Percentiles rank a stretch among this genome's conserved stretches.
These are phyloP conservation scores for Fusarium veterinarium DNA, from an alignment of 2,329 filamentous ascomycete genomes.

Conservation along the genomic window DNA sequence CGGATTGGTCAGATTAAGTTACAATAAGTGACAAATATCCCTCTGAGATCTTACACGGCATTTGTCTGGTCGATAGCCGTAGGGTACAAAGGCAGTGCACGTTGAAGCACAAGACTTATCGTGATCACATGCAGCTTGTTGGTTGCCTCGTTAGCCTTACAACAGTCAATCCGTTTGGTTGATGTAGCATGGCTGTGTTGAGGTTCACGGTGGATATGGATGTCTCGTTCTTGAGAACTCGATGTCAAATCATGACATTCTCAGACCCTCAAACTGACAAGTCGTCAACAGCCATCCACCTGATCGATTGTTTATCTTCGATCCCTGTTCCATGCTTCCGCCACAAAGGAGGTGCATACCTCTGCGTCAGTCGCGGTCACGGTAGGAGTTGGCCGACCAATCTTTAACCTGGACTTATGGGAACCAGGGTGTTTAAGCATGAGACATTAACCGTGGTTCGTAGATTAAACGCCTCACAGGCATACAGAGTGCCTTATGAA, in stretches of 20 bases:
- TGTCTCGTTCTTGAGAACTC: conserved; percentile 9
- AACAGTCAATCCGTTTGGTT: conserved; percentile 10
- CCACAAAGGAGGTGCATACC: conserved; percentile 16
- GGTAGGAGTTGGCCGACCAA: conserved; percentile 2
- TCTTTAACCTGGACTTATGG: background rate
- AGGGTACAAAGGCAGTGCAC: conserved; percentile 31
- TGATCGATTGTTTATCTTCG: background rate
- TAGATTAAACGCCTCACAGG: background rate
- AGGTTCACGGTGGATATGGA: conserved; percentile 19
- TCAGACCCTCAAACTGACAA: conserved; percentile 6
- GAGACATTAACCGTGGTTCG: conserved; percentile 4
- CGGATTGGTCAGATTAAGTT: background rate
- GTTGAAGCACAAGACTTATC: conserved; percentile 2
- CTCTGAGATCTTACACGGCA: background rate
- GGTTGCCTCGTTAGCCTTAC: conserved; percentile 11
- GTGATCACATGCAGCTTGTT: background rate
- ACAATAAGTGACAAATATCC: conserved; percentile 1
- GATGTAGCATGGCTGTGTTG: conserved; percentile 13
- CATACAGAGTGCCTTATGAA: conserved; percentile 14
- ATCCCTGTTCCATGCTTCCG: conserved; percentile 9
- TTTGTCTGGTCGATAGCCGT: conserved; percentile 6
- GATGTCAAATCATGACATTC: conserved; percentile 15
- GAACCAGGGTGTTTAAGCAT: conserved; percentile 1
- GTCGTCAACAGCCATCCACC: background rate
- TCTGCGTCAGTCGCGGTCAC: conserved; percentile 9